phyloP scores from a whole-genome alignment of 257 asterid genomes.

The Voacanga thouarsii region DNA sequence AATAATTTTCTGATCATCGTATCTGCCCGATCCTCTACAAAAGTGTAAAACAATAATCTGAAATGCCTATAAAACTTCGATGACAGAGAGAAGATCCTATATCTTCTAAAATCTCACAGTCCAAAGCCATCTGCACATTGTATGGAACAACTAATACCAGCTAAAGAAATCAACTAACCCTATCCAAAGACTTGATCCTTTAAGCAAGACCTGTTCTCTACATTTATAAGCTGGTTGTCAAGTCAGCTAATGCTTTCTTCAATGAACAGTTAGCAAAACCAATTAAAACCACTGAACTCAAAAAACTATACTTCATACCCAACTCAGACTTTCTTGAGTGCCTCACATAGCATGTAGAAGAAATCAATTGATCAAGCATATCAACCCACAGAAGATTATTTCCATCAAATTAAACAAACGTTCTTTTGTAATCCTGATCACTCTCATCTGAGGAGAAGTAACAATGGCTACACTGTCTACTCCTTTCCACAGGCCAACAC shows the following conservation, averaged over 20 bases:
- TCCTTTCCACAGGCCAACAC: background rate
- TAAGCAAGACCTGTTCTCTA: background rate
- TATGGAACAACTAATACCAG: background rate
- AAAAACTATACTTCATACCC: background rate
- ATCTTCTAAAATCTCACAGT: background rate
- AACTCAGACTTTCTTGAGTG: background rate
- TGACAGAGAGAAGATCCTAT: background rate
- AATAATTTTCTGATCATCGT: background rate
- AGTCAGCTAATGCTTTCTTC: background rate
- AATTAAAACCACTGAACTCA: background rate
- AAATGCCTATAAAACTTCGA: background rate
- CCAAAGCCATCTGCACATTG: background rate
- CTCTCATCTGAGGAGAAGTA: background rate
- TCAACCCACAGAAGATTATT: background rate
- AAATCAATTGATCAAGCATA: background rate
- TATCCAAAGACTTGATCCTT: background rate
- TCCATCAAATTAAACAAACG: background rate
- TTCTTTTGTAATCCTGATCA: background rate
- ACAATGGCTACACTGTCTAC: background rate
- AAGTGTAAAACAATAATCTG: background rate
- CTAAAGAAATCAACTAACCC: background rate
- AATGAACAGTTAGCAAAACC: background rate
- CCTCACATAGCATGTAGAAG: background rate
- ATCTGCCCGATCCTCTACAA: background rate
- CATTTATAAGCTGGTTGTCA: background rate